Conservation (phyloP, 306 rosid genomes). For the Vigna hirtella region DNA sequence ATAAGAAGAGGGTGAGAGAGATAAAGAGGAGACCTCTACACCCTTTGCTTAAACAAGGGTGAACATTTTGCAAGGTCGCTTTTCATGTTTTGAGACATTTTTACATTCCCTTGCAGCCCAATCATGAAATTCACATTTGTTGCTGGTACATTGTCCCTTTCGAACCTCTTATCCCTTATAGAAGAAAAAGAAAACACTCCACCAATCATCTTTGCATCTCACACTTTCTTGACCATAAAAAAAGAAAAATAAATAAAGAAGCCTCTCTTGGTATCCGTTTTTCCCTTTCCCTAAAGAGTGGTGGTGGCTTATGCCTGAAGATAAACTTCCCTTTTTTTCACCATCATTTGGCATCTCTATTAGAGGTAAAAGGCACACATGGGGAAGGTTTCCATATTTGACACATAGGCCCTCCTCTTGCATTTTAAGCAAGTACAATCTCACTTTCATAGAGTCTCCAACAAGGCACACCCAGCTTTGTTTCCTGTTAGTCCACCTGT, state of each 20-base stretch:
- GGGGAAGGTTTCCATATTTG: conserved; percentile 42
- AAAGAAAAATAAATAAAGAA: background rate
- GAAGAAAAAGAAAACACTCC: conserved; percentile 58
- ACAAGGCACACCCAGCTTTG: conserved; percentile 48
- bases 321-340: conserved; percentile 6
- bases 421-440: conserved; percentile 56
- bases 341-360: conserved; percentile 22
- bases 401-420: conserved; percentile 55
- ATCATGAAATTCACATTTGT: conserved; percentile 61
- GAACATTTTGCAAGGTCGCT: conserved; percentile 55
- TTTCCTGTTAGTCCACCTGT: conserved; percentile 52
- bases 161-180: conserved; percentile 57
- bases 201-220: conserved; percentile 79
- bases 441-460: conserved; percentile 50
- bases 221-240: conserved; percentile 49
- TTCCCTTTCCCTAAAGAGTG: conserved; percentile 32
- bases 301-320: conserved; percentile 47
- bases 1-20: conserved; percentile 33
- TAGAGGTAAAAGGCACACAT: conserved; percentile 30
- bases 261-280: conserved; percentile 8
- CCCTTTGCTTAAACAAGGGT: conserved; percentile 76
- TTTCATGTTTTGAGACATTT: conserved; percentile 47
- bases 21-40: conserved; percentile 37
- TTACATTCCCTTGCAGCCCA: conserved; percentile 56
- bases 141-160: conserved; percentile 70